Base-by-base conservation (phyloP, 2,329 filamentous ascomycete genomes). In the Talaromyces sp. region DNA sequence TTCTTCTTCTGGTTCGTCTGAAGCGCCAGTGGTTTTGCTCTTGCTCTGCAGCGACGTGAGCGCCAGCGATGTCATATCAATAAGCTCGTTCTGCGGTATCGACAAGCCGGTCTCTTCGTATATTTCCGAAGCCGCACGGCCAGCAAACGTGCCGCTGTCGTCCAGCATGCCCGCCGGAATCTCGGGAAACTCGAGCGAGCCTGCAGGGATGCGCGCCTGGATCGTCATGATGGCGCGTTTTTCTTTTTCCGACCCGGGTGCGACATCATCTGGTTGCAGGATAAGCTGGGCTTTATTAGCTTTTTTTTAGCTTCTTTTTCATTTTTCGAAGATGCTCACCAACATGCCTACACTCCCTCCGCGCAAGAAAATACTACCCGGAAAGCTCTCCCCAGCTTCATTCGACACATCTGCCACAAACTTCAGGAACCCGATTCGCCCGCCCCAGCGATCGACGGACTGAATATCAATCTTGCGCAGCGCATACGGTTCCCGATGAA, bases 121-220 rank as follows among this genome's bases (percentile, higher is more conserved):
- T 31, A 86, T 83, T 62, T 86, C 83, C 54, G 80, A 79, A 2
- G 82, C 83, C 0, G 84, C 84, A 8, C 75, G 79, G 6, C 84
- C 83, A 0, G 77, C 73, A 64, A 86, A 83, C 0, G 77, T 78
- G 11, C 80, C 79, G 43, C 71, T 74, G 62, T 81, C 80, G 63
- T 86, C 84, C 1, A 86, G 74, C 84, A 86, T 86, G 29, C 84
- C 84, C 0, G 84, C 83, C 2, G 84, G 84, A 6, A 86, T 79
- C 65, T 86, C 84, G 12, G 77, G 66, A 60, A 86, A 82, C 1
- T 79, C 72, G 3, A 86, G 75, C 1, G 79, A 81, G 0, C 80
- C 82, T 0, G 82, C 81, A 6, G 84, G 80, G n/a, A 85, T 79
- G 29, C 84, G 80, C 8, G 84, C 83, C 64, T 86, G 84, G 3